Evolutionary conservation across 73 alveolate species (phyloP).

Genomic region (Paramecium primaurelia): DNA sequence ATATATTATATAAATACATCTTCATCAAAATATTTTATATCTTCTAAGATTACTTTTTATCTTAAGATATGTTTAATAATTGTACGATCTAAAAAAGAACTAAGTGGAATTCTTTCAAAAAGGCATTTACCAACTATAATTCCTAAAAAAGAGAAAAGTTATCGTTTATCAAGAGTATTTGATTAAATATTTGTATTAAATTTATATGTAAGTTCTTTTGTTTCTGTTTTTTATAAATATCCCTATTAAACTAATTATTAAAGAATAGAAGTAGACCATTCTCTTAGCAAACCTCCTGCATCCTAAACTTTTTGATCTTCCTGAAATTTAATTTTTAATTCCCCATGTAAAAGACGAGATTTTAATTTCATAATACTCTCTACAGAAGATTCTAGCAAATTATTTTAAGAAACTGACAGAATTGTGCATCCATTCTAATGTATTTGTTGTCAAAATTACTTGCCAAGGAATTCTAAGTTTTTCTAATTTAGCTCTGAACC

Average conservation of each 20-base stretch:
- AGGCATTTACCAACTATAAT: conserved; percentile 86
- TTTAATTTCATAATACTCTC: not conserved
- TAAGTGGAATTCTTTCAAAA: conserved; percentile 85
- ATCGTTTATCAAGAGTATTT: not conserved
- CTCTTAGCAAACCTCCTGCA: conserved; percentile 73
- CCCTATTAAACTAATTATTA: not conserved
- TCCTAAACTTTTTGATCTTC: conserved; percentile 64
- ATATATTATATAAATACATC: conserved; percentile 14
- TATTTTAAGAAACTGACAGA: conserved; percentile 16
- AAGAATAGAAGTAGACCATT: conserved; percentile 53
- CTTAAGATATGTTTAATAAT: conserved; percentile 79
- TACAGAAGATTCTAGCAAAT: conserved; percentile 46
- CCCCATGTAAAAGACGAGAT: conserved; percentile 59
- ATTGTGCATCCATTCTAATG: conserved; percentile 26
- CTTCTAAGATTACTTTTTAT: conserved; percentile 69
- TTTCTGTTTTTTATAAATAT: conserved; percentile 36
- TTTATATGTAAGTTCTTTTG: conserved; percentile 51
- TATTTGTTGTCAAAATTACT: not conserved
- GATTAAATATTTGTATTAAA: conserved; percentile 19
- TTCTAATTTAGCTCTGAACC: conserved; percentile 62
- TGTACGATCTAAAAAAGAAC: conserved; percentile 78
- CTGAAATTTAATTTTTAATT: conserved; percentile 56
- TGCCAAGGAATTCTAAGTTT: conserved; percentile 68
- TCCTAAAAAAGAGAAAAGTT: conserved; percentile 80
- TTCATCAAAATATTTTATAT: conserved; percentile 73